Base-by-base conservation (phyloP, 371 early-diverging fungal species). In the Coemansia sp. region DNA sequence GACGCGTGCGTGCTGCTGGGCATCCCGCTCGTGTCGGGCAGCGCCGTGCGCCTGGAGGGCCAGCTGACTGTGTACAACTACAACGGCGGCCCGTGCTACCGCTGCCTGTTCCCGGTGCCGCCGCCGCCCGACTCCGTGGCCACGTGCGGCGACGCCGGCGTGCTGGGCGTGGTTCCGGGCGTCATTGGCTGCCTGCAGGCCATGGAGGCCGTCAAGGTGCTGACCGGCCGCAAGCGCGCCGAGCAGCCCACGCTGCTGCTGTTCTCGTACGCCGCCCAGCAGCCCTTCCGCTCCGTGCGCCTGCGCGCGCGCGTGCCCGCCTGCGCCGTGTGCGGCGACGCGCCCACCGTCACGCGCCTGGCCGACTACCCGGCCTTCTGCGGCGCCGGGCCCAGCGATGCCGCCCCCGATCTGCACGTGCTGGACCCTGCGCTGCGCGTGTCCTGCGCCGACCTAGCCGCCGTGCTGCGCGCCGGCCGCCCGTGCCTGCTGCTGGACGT, bases 101-200 rank as follows among this genome's bases (percentile, higher is more conserved):
- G 99, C 49, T 99, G 99, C 77, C 74, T 99, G 53, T 98, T 94
- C 79, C 98, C 99, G 4, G 84, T 71, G 14, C 95, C 93, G 14
- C 94, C 97, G 7, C 92, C 95, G 5, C 81, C 93, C 1, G 93
- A 90, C 50, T 84, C 93, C 11, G 91, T 95, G 34, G 86, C 88
- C 14, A 93, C 87, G 74, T 99, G 99, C 79, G 85, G 89, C 11
- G 96, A 96, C 68, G 92, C 90, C n/a, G 99, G 99, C n/a, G 98
- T 99, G 7, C 78, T 99, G 43, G 99, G 99, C 40, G 91, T 91
- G 84, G 95, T 98, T 4, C 90, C 95, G 0, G 99, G 99, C 6
- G 81, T 97, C 36, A 91, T 99, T 65, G 99, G 99, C 31, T 90
- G 87, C 36, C 68, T 98, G 41, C 94, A 98, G 82, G 99, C 99